These are phyloP conservation scores for Globisporangium camurandrum DNA, from an alignment of 352 stramenopile species.

Conservation along the genomic window DNA sequence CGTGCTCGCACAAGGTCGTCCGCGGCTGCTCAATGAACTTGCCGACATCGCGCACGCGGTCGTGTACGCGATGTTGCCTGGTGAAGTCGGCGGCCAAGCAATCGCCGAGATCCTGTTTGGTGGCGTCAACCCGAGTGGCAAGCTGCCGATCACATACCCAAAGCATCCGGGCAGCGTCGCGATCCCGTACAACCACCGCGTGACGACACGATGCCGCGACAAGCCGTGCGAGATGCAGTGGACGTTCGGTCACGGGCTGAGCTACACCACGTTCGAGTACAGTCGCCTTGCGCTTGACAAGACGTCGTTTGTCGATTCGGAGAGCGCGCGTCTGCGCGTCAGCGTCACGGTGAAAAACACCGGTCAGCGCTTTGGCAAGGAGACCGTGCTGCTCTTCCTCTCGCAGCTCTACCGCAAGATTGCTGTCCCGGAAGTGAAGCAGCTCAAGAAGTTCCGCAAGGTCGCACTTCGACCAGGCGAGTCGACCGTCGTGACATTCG, in stretches of 20 bases:
- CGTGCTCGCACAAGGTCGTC: slow-evolving; percentile 70
- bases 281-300: slow-evolving; percentile 32
- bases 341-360: slow-evolving; percentile 64
- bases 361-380: slow-evolving; percentile 43
- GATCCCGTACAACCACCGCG: slow-evolving; percentile 73
- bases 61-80: slow-evolving; percentile 72
- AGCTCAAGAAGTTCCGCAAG: slow-evolving; percentile 76
- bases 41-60: slow-evolving; percentile 55
- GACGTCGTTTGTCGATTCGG: slow-evolving; percentile 11
- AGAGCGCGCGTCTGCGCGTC: slow-evolving; percentile 20
- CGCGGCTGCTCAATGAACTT: slow-evolving; percentile 59
- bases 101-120: slow-evolving; percentile 82
- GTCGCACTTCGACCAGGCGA: slow-evolving; percentile 42
- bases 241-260: slow-evolving; percentile 56
- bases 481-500: slow-evolving; percentile 30
- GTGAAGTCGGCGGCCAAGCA: slow-evolving; percentile 69
- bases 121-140: slow-evolving; percentile 70
- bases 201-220: slow-evolving; percentile 41
- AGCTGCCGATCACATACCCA: slow-evolving; percentile 78
- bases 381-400: slow-evolving; percentile 76
- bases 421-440: slow-evolving; percentile 71
- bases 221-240: slow-evolving; percentile 52
- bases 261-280: slow-evolving; percentile 67
- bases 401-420: slow-evolving; percentile 50
- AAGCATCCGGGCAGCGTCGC: slow-evolving; percentile 51